phyloP scores from a whole-genome alignment of 108 stramenopile species.

The Nitzschia sp. region DNA sequence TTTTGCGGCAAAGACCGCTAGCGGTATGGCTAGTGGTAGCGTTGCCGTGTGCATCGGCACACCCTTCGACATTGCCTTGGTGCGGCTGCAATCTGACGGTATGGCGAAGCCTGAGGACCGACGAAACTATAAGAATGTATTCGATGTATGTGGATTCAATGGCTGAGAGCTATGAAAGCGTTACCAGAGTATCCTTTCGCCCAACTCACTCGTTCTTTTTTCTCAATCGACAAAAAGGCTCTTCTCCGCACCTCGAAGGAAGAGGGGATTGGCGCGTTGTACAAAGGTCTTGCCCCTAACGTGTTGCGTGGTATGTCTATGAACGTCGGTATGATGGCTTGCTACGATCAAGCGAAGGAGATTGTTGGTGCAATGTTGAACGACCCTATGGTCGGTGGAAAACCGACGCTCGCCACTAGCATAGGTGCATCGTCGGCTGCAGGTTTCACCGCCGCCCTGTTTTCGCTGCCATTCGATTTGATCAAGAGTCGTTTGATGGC shows the following conservation, averaged over 20 bases:
- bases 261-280: slow-evolving; percentile 94
- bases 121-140: slow-evolving; percentile 98
- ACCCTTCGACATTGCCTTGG: slow-evolving; percentile 97
- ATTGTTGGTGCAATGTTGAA: slow-evolving; percentile 61
- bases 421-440: slow-evolving; percentile 74
- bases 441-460: slow-evolving; percentile 95
- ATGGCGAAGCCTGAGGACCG: slow-evolving; percentile 90
- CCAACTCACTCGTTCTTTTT: background rate
- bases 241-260: slow-evolving; percentile 85
- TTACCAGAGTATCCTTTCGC: background rate
- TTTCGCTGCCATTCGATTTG: slow-evolving; percentile 97
- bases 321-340: slow-evolving; percentile 99
- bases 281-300: slow-evolving; percentile 94
- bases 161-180: background rate
- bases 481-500: slow-evolving; percentile 97
- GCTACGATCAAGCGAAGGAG: slow-evolving; percentile 98
- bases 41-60: slow-evolving; percentile 98
- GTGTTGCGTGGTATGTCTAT: slow-evolving; percentile 97
- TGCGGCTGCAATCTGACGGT: slow-evolving; percentile 94
- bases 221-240: slow-evolving; percentile 49
- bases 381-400: slow-evolving; percentile 84
- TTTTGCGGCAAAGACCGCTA: slow-evolving; percentile 86
- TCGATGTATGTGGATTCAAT: slow-evolving; percentile 70
- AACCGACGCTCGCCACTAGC: slow-evolving; percentile 84
- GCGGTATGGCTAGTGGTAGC: slow-evolving; percentile 93